Base-by-base conservation (phyloP, 2,329 filamentous ascomycete species). In the Aspergillus aculeatinus region DNA sequence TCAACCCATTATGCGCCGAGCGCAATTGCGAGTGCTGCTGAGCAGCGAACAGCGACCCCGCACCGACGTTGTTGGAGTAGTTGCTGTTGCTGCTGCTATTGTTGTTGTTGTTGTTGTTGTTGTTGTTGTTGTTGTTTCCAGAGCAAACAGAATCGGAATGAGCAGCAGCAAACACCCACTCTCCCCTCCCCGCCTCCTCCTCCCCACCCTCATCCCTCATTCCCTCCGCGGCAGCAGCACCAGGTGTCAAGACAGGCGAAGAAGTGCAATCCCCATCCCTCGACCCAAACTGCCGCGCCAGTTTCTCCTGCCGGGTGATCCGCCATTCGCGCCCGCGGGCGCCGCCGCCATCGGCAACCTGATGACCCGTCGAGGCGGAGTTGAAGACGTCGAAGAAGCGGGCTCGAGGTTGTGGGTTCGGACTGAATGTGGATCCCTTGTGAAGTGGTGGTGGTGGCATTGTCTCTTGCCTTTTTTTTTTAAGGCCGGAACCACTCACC, bases 351-450 rank as follows among this genome's bases (percentile, higher is more conserved):
- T 94, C 89, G 48, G 90, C 86, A 47, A 87, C 83, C 76, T 96
- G 92, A 73, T 96, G 91, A 50, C 91, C 91, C 0, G 89, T 88
- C 5, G 88, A 87, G 12, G 87, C 85, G 14, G 87, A 88, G 76
- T 92, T 92, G 72, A 76, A 80, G 39, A 74, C 70, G 52, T 80
- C 78, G 62, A 79, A 78, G 64, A 68, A 61, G 44, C 63, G 64
- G 66, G 58, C 48, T 21, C 23, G 14, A 6, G 35, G 55, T 25
- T 53, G 57, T 16, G 48, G 29, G 33, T 54, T 55, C 35, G n/a
- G 55, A n/a, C 48, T 57, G 19, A 19, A 44, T 35, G 49, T 52
- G 27, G n/a, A n/a, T 4, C 19, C 21, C 12, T 31, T 5, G 31
- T 47, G 23, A 9, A n/a, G 42, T n/a, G 59, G 27, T 52, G 27